Conservation (phyloP, 2,329 filamentous ascomycete species). For the Boeremia lycopersici region DNA sequence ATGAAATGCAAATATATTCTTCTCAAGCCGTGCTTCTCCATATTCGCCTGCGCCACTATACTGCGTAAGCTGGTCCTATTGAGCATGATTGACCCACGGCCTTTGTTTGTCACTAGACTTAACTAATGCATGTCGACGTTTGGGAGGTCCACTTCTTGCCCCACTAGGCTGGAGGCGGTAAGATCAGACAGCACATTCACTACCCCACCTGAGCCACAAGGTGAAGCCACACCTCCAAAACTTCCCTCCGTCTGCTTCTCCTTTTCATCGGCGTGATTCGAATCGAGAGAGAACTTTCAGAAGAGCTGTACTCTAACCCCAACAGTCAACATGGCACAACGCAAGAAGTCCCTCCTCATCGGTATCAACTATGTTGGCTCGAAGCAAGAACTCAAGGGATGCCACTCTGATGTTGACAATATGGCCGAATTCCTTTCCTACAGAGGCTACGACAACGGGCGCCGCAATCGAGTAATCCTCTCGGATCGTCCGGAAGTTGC, state of each 20-base stretch:
- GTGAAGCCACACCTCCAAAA: slow-evolving; percentile 5
- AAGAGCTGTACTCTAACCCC: background rate
- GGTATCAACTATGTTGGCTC: slow-evolving; percentile 59
- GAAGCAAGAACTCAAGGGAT: slow-evolving; percentile 54
- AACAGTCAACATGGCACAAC: slow-evolving; percentile 25
- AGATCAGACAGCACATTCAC: slow-evolving; percentile 28
- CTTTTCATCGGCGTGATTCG: background rate
- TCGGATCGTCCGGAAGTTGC: slow-evolving; percentile 47
- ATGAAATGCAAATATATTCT: background rate
- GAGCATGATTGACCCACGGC: background rate
- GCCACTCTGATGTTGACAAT: slow-evolving; percentile 58
- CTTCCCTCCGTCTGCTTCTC: background rate
- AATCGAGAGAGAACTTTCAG: background rate
- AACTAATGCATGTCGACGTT: slow-evolving; percentile 8
- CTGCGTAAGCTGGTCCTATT: background rate
- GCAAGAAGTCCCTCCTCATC: slow-evolving; percentile 58
- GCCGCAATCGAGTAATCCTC: slow-evolving; percentile 53
- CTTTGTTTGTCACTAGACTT: background rate
- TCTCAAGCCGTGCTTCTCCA: background rate
- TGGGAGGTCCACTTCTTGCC: slow-evolving; percentile 1
- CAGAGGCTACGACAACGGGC: slow-evolving; percentile 51
- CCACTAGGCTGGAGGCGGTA: slow-evolving; percentile 20
- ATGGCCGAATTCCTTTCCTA: slow-evolving; percentile 54
- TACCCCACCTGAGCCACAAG: slow-evolving; percentile 26
- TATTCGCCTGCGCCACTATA: background rate